phyloP scores from a whole-genome alignment of 352 stramenopile genomes.

The Phytophthora pluvialis region DNA sequence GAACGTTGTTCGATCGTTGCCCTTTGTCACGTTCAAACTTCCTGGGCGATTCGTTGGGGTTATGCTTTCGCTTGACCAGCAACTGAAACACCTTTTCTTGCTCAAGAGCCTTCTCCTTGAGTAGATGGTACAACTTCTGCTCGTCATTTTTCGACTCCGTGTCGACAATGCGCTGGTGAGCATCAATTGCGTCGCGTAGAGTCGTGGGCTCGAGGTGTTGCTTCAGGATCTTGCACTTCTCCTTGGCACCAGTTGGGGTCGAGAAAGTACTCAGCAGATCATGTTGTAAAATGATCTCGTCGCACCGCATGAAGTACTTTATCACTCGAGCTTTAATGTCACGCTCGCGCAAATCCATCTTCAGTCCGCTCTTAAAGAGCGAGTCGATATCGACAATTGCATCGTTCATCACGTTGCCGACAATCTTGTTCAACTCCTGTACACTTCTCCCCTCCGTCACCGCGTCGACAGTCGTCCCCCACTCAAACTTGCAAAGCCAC shows the following conservation, averaged over 20 bases:
- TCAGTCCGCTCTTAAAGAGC: background rate
- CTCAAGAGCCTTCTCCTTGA: conserved; percentile 31
- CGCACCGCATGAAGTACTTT: conserved; percentile 34
- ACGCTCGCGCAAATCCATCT: conserved; percentile 28
- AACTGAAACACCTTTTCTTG: conserved; percentile 24
- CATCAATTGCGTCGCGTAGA: conserved; percentile 14
- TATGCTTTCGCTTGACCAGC: conserved; percentile 5
- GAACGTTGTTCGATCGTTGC: background rate
- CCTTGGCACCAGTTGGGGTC: conserved; percentile 11
- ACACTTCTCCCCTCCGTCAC: conserved; percentile 22
- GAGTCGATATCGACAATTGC: background rate
- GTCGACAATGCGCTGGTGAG: conserved; percentile 14
- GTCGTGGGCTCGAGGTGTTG: conserved; percentile 10
- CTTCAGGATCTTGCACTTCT: conserved; percentile 19
- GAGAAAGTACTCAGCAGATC: conserved; percentile 22
- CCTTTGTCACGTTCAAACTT: background rate
- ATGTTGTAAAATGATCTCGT: conserved; percentile 31
- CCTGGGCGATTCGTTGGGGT: background rate
- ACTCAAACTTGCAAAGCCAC: conserved; percentile 30
- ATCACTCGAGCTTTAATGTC: conserved; percentile 32
- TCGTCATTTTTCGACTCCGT: conserved; percentile 1
- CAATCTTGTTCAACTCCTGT: conserved; percentile 20
- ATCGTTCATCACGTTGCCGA: conserved; percentile 27
- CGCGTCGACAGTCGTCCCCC: conserved; percentile 15
- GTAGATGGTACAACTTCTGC: conserved; percentile 14